Percentiles rank a stretch among this genome's conserved stretches.
Conservation (phyloP, 208 protist genomes). For the Blastocrithidia nonstop region DNA sequence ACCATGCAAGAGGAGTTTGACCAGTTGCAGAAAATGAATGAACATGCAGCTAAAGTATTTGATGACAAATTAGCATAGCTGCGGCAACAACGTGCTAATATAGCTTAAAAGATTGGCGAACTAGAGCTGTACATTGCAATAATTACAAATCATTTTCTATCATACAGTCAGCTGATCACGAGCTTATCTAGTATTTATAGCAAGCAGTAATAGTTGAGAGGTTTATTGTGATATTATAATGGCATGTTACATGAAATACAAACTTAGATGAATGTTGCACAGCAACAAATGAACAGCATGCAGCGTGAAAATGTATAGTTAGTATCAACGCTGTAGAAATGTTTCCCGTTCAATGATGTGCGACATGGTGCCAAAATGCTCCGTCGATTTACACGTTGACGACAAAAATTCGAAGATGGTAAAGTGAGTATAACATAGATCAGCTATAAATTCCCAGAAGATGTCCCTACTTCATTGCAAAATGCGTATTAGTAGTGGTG, state of each 20-base stretch:
- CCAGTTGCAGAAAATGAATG: constrained; percentile 37
- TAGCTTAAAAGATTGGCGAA: constrained; percentile 30
- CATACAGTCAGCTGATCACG: too few relatives aligned
- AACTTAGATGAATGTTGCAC: too few relatives aligned
- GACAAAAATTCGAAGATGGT: constrained; percentile 38
- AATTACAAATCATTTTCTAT: too few relatives aligned
- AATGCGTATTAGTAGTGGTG: too few relatives aligned
- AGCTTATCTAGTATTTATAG: too few relatives aligned
- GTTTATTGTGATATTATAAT: too few relatives aligned
- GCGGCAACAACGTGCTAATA: constrained; percentile 21
- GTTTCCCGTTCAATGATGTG: constrained; percentile 55
- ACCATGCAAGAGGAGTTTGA: constrained; percentile 49
- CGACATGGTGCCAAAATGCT: constrained; percentile 46
- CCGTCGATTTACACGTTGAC: constrained; percentile 54
- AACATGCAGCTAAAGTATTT: constrained; percentile 11
- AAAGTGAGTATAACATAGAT: constrained; percentile 13
- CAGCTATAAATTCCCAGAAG: constrained; percentile 11
- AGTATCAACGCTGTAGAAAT: too few relatives aligned
- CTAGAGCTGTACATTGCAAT: constrained; percentile 59
- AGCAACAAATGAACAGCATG: too few relatives aligned
- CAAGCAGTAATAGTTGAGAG: too few relatives aligned
- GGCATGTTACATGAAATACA: too few relatives aligned
- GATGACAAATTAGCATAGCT: constrained; percentile 32
- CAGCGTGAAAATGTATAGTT: too few relatives aligned
- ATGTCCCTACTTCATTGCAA: constrained; percentile 28